Percentiles rank a stretch among this genome's conserved stretches.
phyloP scores from a whole-genome alignment of 2,329 filamentous ascomycete genomes.

The Penicillium sp. region DNA sequence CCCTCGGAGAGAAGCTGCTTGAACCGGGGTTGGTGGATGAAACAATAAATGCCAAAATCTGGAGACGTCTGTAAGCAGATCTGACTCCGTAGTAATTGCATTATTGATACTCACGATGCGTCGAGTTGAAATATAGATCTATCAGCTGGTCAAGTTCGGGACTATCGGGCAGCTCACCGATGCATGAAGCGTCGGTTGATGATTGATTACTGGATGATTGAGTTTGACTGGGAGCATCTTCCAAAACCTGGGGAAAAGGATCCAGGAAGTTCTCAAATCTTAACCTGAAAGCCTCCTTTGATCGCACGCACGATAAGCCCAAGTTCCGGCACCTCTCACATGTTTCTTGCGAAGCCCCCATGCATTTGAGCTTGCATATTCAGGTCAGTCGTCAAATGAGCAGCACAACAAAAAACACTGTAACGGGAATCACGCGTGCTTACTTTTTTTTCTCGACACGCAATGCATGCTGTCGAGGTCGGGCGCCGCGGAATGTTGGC shows the following conservation, averaged over 20 bases:
- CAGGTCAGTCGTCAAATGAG: not conserved
- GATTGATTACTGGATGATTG: too few relatives aligned
- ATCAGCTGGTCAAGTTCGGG: not conserved
- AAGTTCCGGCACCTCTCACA: not conserved
- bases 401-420: not conserved
- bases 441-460: not conserved
- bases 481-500: not conserved
- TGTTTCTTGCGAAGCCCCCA: not conserved
- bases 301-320: not conserved
- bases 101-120: not conserved
- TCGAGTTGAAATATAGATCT: not conserved
- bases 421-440: not conserved
- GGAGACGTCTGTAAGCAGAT: not conserved
- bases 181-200: not conserved
- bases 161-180: not conserved
- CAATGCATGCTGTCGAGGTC: not conserved
- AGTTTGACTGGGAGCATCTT: not conserved
- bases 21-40: not conserved
- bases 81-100: not conserved
- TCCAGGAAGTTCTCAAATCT: not conserved
- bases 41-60: not conserved
- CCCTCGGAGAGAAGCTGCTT: not conserved
- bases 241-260: not conserved
- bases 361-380: slow-evolving; percentile 1
- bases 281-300: not conserved